These are phyloP conservation scores for Cryphonectria naterciae DNA, from an alignment of 2,329 filamentous ascomycete species.

Conservation along the genomic window DNA sequence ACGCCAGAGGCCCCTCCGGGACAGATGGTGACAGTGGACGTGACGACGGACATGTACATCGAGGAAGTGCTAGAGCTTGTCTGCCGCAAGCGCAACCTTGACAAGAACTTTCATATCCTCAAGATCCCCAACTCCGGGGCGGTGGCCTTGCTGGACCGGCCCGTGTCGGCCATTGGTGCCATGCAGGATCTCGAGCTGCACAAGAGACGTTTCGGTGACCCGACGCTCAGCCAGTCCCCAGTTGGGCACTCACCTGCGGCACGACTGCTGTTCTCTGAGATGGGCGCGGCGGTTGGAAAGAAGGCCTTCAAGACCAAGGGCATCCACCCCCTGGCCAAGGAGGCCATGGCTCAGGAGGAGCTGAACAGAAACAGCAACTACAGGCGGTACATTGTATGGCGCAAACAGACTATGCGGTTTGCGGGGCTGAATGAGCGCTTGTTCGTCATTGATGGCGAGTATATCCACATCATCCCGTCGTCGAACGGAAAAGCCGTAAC, in stretches of 20 bases:
- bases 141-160: conserved; percentile 76
- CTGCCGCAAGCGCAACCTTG: conserved; percentile 76
- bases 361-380: conserved; percentile 61
- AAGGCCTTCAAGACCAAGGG: conserved; percentile 60
- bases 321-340: conserved; percentile 69
- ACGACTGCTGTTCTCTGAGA: conserved; percentile 25
- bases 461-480: conserved; percentile 81
- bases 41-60: conserved; percentile 82
- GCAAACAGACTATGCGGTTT: conserved; percentile 82
- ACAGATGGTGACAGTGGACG: conserved; percentile 74
- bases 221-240: conserved; percentile 28
- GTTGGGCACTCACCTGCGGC: conserved; percentile 26
- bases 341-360: conserved; percentile 63
- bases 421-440: conserved; percentile 76
- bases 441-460: conserved; percentile 81
- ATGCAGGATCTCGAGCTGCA: conserved; percentile 76
- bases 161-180: conserved; percentile 77
- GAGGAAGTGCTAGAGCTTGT: conserved; percentile 80
- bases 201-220: conserved; percentile 66
- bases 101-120: conserved; percentile 78
- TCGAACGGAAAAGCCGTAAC: conserved; percentile 67
- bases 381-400: conserved; percentile 79
- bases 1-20: conserved; percentile 71
- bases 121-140: conserved; percentile 76
- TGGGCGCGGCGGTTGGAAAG: conserved; percentile 38